These are phyloP conservation scores for Rhexocercosporidium sp. DNA, from an alignment of 2,329 filamentous ascomycete species.

Conservation along the genomic window DNA sequence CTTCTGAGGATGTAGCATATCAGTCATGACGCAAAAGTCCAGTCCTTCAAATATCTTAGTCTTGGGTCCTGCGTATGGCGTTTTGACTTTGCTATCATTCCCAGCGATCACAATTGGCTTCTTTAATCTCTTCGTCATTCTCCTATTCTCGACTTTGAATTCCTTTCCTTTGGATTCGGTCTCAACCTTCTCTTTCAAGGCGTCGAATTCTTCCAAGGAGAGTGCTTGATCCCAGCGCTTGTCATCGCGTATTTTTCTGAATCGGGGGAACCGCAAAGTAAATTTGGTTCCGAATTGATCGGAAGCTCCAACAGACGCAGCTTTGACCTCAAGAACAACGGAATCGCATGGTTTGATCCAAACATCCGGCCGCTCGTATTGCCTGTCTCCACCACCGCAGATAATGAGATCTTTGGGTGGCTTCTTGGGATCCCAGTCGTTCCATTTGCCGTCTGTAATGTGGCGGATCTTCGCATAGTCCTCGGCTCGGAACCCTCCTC, in stretches of 20 bases:
- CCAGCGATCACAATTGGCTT: slow-evolving; percentile 75
- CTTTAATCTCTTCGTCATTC: slow-evolving; percentile 66
- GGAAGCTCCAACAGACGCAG: slow-evolving; percentile 75
- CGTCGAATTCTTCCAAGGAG: slow-evolving; percentile 76
- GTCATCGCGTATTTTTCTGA: slow-evolving; percentile 81
- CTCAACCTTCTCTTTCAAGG: slow-evolving; percentile 71
- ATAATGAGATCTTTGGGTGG: slow-evolving; percentile 82
- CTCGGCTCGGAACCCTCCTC: slow-evolving; percentile 84
- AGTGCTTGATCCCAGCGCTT: slow-evolving; percentile 83
- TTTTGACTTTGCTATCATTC: slow-evolving; percentile 57
- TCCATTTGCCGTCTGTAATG: slow-evolving; percentile 90
- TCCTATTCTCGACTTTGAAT: slow-evolving; percentile 76
- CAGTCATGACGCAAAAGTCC: slow-evolving; percentile 84
- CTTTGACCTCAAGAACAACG: slow-evolving; percentile 87
- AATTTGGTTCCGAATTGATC: slow-evolving; percentile 78
- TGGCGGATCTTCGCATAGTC: slow-evolving; percentile 87
- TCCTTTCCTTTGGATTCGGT: slow-evolving; percentile 74
- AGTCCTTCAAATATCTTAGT: slow-evolving; percentile 75
- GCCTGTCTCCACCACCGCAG: slow-evolving; percentile 74
- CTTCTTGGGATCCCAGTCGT: slow-evolving; percentile 77
- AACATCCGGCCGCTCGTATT: slow-evolving; percentile 82
- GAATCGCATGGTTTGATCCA: slow-evolving; percentile 94
- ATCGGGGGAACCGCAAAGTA: slow-evolving; percentile 90
- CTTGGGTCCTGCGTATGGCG: slow-evolving; percentile 60
- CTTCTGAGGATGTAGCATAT: slow-evolving; percentile 71